A percentile compares a stretch with the other conserved stretches of the same genome.
Conservation (phyloP, 176 grass and related monocot species). For the Oryza australiensis region DNA sequence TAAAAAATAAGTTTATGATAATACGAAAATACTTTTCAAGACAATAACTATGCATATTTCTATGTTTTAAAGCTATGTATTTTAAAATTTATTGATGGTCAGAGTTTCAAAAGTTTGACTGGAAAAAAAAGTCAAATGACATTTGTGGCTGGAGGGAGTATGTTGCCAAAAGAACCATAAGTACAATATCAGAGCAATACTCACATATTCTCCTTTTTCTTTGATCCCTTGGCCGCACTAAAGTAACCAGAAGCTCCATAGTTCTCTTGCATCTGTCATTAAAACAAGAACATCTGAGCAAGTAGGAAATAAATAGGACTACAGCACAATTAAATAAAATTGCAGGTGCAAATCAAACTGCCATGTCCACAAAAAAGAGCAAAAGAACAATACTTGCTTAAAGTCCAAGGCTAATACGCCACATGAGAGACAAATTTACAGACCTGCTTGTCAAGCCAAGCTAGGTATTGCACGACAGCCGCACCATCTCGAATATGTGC, state of each 20-base stretch:
- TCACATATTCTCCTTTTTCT: conserved; percentile 71
- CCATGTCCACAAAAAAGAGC: not conserved
- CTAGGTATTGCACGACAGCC: conserved; percentile 85
- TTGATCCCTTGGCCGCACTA: conserved; percentile 59
- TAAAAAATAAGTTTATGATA: too few relatives aligned
- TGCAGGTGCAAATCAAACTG: conserved; percentile 12
- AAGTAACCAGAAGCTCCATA: conserved; percentile 99
- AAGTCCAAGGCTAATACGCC: not conserved
- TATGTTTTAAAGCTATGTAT: too few relatives aligned
- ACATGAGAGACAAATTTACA: conserved; percentile 31
- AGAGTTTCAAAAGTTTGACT: too few relatives aligned
- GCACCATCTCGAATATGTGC: conserved; percentile 94
- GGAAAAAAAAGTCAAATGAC: too few relatives aligned
- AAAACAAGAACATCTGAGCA: not conserved
- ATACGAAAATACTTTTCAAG: too few relatives aligned
- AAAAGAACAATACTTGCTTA: not conserved
- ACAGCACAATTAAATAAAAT: conserved; percentile 7
- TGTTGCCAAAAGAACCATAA: conserved; percentile 24
- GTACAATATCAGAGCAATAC: conserved; percentile 30
- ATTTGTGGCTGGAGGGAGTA: not conserved
- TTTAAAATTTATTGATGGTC: too few relatives aligned
- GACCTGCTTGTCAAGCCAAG: conserved; percentile 95
- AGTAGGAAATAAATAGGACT: not conserved
- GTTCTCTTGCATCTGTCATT: conserved; percentile 12
- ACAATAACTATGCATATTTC: too few relatives aligned